Conservation (phyloP, 2,329 filamentous ascomycete species). For the Xylaria arbuscula region DNA sequence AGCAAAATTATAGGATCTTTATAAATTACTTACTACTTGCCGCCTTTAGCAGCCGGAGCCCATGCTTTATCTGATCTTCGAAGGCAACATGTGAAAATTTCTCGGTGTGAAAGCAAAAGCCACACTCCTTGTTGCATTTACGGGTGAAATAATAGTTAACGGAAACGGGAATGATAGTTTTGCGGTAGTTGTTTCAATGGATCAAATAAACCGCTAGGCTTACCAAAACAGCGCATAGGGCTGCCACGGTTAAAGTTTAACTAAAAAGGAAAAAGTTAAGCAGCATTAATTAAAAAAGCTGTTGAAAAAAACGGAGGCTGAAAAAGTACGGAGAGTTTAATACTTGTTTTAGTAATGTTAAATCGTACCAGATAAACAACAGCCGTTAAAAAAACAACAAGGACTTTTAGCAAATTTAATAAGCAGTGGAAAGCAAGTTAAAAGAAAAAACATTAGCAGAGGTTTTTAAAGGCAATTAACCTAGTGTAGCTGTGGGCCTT, state of each 20-base stretch:
- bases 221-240: conserved; percentile 7
- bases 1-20: not conserved
- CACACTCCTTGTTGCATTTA: conserved; percentile 61
- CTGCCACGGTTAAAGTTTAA: conserved; percentile 6
- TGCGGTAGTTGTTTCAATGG: conserved; percentile 18
- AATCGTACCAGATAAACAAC: no score
- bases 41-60: conserved; percentile 57
- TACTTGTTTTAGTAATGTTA: no score
- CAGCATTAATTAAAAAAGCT: conserved; percentile 35
- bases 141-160: conserved; percentile 61
- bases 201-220: conserved; percentile 8
- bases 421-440: no score
- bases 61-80: conserved; percentile 56
- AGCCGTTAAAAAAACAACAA: no score
- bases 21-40: conserved; percentile 54
- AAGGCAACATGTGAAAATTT: conserved; percentile 58
- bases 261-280: conserved; percentile 4
- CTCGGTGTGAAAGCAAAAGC: conserved; percentile 68
- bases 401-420: no score
- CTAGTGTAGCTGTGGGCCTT: no score
- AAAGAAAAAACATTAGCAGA: no score
- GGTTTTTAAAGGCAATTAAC: no score
- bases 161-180: conserved; percentile 48
- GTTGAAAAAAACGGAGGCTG: no score
- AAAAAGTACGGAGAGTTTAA: no score